Evolutionary conservation across 306 rosid genomes (phyloP), one percentile per base, ranked within the genome.

Genomic region (Cotoneaster glaucophyllus): DNA sequence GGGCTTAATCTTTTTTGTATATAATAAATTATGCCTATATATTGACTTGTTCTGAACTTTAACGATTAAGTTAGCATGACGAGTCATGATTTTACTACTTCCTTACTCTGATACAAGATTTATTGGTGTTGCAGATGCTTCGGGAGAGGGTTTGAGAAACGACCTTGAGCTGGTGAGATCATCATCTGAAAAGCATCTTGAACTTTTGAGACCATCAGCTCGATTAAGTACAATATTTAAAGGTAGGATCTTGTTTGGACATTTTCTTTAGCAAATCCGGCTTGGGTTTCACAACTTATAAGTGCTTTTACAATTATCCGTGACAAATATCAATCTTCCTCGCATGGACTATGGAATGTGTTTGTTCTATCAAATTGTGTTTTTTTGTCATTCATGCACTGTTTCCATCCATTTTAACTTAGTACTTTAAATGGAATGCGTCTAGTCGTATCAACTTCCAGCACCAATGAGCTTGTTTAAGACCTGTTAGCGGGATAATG

Each of bases 191-290:
- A 94, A 90, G 86, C 92, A 48, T 48, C 54, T 48, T 15, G 54
- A 81, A 62, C 92, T 87, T 74, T 86, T 88, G 84, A 87, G 98
- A 73, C 97, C 98, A 64, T 86, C 93, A 21, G 83, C 97, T 74
- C 89, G 98, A 83, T 77, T 37, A 37, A 77, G 74, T 74, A 83
- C 97, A 52, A 74, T 84, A 71, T 84, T 90, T 84, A 90, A 81
- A 90, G 98, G 98, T 93, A 79, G 29, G 18, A 18, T 15, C 22
- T 22, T 41, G 21, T 61, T 8, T 31, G 32, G 19, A 61, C 65
- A 6, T 13, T 61, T 63, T 63, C n/a, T 63, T 29, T 2, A 48
- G 65, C 34, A 8, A 61, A 29, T 31, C 63, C 57, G 53, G 41
- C 62, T 32, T 69, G 59, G 54, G 11, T n/a, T 32, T 25, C 50